Evolutionary conservation across 768 basidiomycete genomes (phyloP), one percentile per base, ranked within the genome.

Genomic region (Mrakia frigida): DNA sequence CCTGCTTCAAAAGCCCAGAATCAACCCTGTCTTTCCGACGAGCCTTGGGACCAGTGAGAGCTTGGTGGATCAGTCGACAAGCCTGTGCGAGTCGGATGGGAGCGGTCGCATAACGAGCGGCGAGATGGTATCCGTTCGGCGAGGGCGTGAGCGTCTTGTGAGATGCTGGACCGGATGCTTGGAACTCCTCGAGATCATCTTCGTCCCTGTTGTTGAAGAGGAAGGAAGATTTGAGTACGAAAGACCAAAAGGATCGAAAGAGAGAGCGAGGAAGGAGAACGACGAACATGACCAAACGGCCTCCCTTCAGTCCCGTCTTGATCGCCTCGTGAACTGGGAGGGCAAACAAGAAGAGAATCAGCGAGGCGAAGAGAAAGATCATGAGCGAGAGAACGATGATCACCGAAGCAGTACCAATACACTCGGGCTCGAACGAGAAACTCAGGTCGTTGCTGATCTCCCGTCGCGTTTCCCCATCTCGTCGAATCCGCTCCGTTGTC

Each of bases 261-360:
- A 21, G 28, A 61, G 52, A 6, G 50, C 77, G 11, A 41, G 28
- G 53, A 23, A 39, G 56, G 74, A 10, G 16, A 46, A 59, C 31
- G 14, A 79, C 92, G 80, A 84, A 93, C 92, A 96, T 83, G 65
- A 90, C 85, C 67, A 96, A 86, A 53, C 92, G 90, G 3, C 92
- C 90, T n/a, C 94, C 94, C 70, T 89, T 87, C 76, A 95, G 86
- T 31, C 90, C 94, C 13, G 88, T 91, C 1, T 89, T 88, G 31
- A 94, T 87, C 39, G 92, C 71, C 35, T 71, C 77, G 41, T 74
- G 53, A 1, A 77, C 65, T 56, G 56, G 5, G 50, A 52, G 6
- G 5, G 16, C 3, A 21, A 13, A 75, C 9, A 37, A 46, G 18
- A 31, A 33, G 46, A 31, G 25, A 23, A 65, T 50, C 39, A 60